Conservation (phyloP, 257 asterid genomes). For the Eucommia ulmoides region DNA sequence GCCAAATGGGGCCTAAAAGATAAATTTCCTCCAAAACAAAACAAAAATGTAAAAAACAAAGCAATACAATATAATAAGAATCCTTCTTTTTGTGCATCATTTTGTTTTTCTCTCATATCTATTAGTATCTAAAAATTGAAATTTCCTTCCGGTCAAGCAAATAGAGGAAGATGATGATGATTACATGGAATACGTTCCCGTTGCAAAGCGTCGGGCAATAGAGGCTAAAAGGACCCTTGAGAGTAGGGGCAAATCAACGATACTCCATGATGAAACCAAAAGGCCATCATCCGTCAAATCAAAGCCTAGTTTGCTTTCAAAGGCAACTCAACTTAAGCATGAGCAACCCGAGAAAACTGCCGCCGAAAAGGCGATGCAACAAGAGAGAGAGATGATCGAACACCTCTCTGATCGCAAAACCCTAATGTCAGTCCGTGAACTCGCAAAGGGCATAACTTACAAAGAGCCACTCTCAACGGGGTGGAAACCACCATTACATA, state of each 20-base stretch:
- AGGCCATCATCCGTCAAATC: neutral
- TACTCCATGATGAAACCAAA: neutral
- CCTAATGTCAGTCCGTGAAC: neutral
- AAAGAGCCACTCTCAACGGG: neutral
- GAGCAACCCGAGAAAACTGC: neutral
- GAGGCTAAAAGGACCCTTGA: neutral
- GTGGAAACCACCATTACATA: neutral
- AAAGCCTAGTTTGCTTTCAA: neutral
- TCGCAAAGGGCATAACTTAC: neutral
- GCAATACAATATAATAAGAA: too few species aligned
- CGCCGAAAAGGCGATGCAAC: neutral
- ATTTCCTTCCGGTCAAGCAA: constrained; percentile 4
- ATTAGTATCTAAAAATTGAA: neutral
- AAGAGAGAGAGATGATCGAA: neutral
- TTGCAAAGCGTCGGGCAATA: neutral
- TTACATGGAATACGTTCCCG: constrained; percentile 26
- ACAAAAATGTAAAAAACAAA: too few species aligned
- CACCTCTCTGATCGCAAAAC: neutral
- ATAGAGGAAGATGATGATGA: constrained; percentile 52
- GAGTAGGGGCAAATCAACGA: neutral
- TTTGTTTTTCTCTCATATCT: too few species aligned
- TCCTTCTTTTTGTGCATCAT: too few species aligned
- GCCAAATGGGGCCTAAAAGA: too few species aligned
- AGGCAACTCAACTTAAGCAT: neutral
- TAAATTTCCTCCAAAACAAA: too few species aligned